Base-by-base conservation (phyloP, 768 basidiomycete species). In the Lanmaoa rubissima region DNA sequence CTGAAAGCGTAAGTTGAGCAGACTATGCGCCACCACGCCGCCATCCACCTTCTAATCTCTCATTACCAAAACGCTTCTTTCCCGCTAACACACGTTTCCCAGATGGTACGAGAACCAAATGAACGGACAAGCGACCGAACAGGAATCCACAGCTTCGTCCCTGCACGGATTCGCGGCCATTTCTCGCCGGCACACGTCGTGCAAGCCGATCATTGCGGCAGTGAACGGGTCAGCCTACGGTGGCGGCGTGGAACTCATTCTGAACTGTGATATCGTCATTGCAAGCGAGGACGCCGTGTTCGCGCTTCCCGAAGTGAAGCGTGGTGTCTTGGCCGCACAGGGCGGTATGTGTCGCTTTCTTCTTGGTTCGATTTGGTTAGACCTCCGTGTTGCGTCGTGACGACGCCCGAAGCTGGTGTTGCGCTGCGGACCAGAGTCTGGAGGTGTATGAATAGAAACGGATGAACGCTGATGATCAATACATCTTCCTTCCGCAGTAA, bases 251-350 rank as follows among this genome's bases (percentile, higher is more conserved):
- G 87, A 88, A 65, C 78, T 88, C 48, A 60, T 90, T 2, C 62
- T 92, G 5, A 93, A 92, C 61, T 91, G 88, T 58, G 91, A 92
- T 64, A 65, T 92, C 28, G 88, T 92, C 51, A 69, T 92, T 19
- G 85, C 90, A 2, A 80, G 77, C 57, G 76, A 83, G 48, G 80
- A 83, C 16, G 84, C 89, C 3, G 81, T 78, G 53, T 90, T 93
- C 59, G 88, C 82, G 5, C 75, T 91, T 26, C 88, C 88, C 0
- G 90, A 92, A 62, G 90, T 90, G 5, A 87, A 84, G 69, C 79
- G 87, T 31, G 91, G 92, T 0, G 90, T 91, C 9, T 65, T 88
- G 32, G 89, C 88, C 13, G 73, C 79, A 13, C 84, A 86, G 64
- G 90, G 90, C 65, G 88, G 88, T 85, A 58, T 51, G 79, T 74